Evolutionary conservation across 805 yeast genomes (phyloP).

Genomic region (Blastobotrys attinorum): DNA sequence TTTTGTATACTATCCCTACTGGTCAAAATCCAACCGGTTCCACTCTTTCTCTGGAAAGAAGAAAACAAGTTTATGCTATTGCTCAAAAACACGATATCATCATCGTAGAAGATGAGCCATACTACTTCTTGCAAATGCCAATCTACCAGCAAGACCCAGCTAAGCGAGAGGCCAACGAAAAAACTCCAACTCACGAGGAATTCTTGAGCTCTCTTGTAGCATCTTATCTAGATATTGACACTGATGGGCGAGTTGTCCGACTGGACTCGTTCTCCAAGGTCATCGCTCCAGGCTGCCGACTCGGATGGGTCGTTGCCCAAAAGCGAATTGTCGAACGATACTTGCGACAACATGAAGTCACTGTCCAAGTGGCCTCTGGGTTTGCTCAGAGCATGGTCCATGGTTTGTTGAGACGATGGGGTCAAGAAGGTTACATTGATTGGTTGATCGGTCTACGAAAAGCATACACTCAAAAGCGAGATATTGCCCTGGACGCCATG

Average conservation of each 20-base stretch:
- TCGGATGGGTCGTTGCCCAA: slow-evolving; percentile 87
- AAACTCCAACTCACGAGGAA: slow-evolving; percentile 43
- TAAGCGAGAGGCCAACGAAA: slow-evolving; percentile 16
- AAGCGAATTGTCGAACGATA: slow-evolving; percentile 52
- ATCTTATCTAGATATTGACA: slow-evolving; percentile 67
- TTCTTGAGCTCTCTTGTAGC: slow-evolving; percentile 62
- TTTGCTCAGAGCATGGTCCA: slow-evolving; percentile 63
- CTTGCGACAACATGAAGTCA: slow-evolving; percentile 68
- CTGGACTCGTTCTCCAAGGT: slow-evolving; percentile 88
- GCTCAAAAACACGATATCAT: slow-evolving; percentile 82
- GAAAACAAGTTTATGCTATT: slow-evolving; percentile 63
- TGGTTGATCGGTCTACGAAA: slow-evolving; percentile 71
- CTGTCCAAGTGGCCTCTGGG: slow-evolving; percentile 76
- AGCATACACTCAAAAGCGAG: slow-evolving; percentile 83
- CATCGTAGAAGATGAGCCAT: slow-evolving; percentile 93
- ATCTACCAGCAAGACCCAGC: slow-evolving; percentile 44
- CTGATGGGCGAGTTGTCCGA: slow-evolving; percentile 84
- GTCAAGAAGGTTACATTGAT: slow-evolving; percentile 78
- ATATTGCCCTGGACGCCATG: slow-evolving; percentile 73
- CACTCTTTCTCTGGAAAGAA: slow-evolving; percentile 67
- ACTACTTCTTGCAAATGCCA: slow-evolving; percentile 93
- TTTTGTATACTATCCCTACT: slow-evolving; percentile 85
- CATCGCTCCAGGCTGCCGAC: slow-evolving; percentile 81
- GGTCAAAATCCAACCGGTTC: slow-evolving; percentile 99
- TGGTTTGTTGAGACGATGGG: slow-evolving; percentile 78